phyloP scores from a whole-genome alignment of 2,329 filamentous ascomycete species.

The Alternaria novae-zelandiae region DNA sequence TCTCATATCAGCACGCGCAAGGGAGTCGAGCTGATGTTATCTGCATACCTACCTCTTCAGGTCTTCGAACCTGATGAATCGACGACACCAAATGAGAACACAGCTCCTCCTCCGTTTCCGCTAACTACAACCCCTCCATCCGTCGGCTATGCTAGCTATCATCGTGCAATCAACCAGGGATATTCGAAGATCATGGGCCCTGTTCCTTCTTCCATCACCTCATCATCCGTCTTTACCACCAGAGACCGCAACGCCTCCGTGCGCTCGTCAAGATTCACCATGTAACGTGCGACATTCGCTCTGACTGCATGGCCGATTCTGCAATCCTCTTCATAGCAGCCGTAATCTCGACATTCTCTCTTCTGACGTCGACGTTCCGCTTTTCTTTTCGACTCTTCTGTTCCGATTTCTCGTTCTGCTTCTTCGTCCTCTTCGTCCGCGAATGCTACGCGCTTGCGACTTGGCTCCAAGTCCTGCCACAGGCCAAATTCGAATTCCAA shows the following conservation, averaged over 20 bases:
- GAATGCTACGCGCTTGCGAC: not conserved
- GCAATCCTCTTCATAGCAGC: not conserved
- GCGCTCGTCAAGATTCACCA: not conserved
- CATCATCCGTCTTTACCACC: not conserved
- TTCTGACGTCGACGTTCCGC: not conserved
- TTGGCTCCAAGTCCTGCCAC: not conserved
- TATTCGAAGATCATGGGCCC: not conserved
- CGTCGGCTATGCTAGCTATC: not conserved
- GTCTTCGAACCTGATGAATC: rapidly evolving
- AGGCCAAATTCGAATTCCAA: not conserved
- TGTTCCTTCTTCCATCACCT: not conserved
- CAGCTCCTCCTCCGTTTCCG: not conserved
- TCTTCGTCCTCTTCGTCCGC: not conserved
- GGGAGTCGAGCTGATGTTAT: not conserved
- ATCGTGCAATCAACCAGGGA: not conserved
- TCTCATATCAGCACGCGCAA: not conserved
- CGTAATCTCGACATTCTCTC: not conserved
- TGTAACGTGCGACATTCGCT: not conserved
- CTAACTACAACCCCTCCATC: no score
- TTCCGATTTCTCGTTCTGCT: not conserved
- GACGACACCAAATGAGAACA: not conserved
- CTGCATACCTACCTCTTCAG: not conserved
- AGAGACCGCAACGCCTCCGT: no score
- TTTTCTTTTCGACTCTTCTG: not conserved
- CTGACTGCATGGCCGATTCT: not conserved